Base-by-base conservation (phyloP, 164 flowering plant species). In the Berberis vulgaris region DNA sequence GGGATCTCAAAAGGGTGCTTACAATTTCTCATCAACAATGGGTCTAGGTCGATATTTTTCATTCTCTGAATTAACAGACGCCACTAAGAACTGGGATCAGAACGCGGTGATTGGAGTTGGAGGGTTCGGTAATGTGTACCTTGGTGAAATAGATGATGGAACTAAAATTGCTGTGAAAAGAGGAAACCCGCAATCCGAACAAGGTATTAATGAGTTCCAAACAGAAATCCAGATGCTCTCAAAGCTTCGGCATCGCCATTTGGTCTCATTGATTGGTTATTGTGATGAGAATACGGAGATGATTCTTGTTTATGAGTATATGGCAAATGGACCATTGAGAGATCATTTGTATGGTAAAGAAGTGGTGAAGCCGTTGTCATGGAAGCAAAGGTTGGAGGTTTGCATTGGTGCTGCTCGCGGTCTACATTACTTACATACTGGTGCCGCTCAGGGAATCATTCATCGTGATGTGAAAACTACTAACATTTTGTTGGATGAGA, bases 391-490 rank as follows among this genome's bases (percentile, higher is more conserved):
- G 58, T 64, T 73, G 7, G 70, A 69, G 53, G 62, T 69, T 10
- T 66, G 67, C 55, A 62, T 69, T n/a, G 70, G 72, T 8, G 49
- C 76, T 1, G 76, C 76, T 0, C 54, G 70, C 10, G 77, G 74
- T 12, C 67, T 74, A 40, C 73, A 67, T 49, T 74, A 74, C 56
- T 74, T 74, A 12, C 77, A 74, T 46, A 70, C 73, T 0, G 74
- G 77, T 26, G 62, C 67, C 7, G 49, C 68, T 46, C 69, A 67
- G 41, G 71, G 65, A 5, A 67, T 74, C 39, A 69, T 70, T 9
- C 77, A 74, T 58, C 71, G 77, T 1, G 73, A 74, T 49, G 73
- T 74, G 7, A 74, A 74, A 50, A 59, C 77, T 2, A 67, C 73
- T 2, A 74, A 74, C 60, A 74, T 74, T 7, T 55, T 74, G 7